These are phyloP conservation scores for Gigaspora rosea DNA, from an alignment of 192 early-diverging fungal species.

Conservation along the genomic window DNA sequence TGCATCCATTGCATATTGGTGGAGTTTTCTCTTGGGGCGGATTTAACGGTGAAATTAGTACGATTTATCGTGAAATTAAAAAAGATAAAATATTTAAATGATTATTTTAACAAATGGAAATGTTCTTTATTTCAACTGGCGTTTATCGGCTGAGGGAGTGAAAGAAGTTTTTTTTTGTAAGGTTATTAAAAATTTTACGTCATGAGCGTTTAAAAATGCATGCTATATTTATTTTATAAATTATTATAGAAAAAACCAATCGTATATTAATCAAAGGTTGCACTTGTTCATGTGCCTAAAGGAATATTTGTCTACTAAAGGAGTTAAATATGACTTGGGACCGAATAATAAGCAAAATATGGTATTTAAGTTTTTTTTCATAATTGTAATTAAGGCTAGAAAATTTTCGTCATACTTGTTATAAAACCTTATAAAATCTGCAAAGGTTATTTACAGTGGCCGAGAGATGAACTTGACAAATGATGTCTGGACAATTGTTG, in stretches of 20 bases:
- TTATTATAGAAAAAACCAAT: neutral
- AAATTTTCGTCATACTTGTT: neutral
- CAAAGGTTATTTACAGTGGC: neutral
- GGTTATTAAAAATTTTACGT: neutral
- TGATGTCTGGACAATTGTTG: conserved; percentile 5
- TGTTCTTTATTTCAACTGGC: conserved; percentile 33
- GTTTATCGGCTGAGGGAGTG: conserved; percentile 21
- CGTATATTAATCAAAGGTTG: neutral
- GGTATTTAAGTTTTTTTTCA: neutral
- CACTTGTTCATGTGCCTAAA: conserved; percentile 4
- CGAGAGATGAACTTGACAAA: neutral
- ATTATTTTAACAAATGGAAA: conserved; percentile 15
- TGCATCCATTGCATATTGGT: conserved; percentile 18
- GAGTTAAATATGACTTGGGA: neutral
- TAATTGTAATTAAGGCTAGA: neutral
- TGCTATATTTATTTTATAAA: neutral
- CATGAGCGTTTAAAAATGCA: neutral
- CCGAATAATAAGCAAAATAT: neutral
- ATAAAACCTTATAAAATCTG: too few relatives aligned
- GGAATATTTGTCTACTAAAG: conserved; percentile 15
- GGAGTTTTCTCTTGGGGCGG: neutral
- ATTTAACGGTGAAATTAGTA: conserved; percentile 22
- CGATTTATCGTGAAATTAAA: neutral
- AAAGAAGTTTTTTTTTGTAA: conserved; percentile 20
- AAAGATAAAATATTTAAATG: neutral